These are phyloP conservation scores for Fusarium redolens DNA, from an alignment of 2,329 filamentous ascomycete genomes.

Conservation along the genomic window DNA sequence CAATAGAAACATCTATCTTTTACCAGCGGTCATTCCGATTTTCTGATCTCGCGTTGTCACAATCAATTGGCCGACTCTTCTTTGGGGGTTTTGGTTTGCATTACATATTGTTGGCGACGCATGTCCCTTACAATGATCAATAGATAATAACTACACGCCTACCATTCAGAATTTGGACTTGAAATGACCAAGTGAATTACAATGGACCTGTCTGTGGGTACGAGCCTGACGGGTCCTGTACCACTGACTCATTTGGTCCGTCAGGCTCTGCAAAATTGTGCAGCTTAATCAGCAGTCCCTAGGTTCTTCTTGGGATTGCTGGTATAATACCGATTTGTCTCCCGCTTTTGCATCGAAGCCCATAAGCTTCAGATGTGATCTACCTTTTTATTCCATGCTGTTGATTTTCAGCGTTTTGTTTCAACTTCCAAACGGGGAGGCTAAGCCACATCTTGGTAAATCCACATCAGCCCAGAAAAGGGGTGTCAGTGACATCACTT, in stretches of 20 bases:
- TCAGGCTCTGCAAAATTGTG: no score
- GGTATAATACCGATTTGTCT: fast-evolving
- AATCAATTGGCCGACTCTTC: no score
- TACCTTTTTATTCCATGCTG: fast-evolving
- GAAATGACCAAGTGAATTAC: background rate
- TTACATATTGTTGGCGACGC: fast-evolving
- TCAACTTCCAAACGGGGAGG: background rate
- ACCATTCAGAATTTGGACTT: fast-evolving
- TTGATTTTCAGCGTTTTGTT: no score
- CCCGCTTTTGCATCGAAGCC: fast-evolving
- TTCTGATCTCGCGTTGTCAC: no score
- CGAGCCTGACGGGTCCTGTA: background rate
- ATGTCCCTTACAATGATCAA: no score
- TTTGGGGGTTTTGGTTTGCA: no score
- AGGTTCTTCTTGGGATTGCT: background rate
- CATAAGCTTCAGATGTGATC: no score
- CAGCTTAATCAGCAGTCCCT: background rate
- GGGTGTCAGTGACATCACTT: background rate
- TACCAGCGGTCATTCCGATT: no score
- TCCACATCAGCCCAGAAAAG: no score
- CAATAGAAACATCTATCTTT: no score
- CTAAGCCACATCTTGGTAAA: fast-evolving
- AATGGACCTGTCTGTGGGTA: background rate
- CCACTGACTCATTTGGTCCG: no score
- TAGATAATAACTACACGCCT: background rate